Percentiles rank a stretch among this genome's conserved stretches.
These are phyloP conservation scores for Lindgomyces ingoldianus DNA, from an alignment of 495 filamentous ascomycete species.

Conservation along the genomic window DNA sequence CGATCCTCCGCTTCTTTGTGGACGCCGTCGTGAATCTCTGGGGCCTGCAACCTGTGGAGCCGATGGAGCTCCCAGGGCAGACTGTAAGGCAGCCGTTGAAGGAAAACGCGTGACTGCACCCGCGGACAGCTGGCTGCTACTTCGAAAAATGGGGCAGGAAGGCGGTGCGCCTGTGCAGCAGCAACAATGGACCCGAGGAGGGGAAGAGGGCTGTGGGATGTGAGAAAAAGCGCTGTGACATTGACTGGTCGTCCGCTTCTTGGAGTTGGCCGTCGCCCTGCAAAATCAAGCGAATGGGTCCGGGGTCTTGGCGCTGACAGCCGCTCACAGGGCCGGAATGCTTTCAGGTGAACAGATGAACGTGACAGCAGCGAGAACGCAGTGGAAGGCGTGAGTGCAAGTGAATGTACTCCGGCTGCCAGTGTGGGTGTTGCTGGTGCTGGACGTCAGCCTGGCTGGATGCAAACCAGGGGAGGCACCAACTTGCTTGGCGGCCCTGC, in stretches of 20 bases:
- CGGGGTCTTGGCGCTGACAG: no score
- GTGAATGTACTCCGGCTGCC: background rate
- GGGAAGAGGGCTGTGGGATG: background rate
- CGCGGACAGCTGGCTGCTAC: constrained; percentile 2
- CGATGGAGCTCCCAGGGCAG: constrained; percentile 36
- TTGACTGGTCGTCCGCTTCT: background rate
- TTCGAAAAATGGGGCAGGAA: constrained; percentile 2
- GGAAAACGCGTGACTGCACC: constrained; percentile 17
- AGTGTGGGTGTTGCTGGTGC: background rate
- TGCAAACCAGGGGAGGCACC: background rate
- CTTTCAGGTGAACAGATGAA: no score
- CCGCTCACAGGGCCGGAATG: no score
- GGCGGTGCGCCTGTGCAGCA: constrained; percentile 21
- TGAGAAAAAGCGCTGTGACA: background rate
- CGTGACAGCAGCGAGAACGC: background rate
- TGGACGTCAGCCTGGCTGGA: background rate
- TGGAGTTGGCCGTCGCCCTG: background rate
- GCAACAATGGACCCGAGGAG: constrained; percentile 20
- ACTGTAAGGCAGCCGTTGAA: constrained; percentile 22
- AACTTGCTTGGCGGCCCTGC: background rate
- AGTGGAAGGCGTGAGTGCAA: background rate
- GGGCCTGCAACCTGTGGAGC: constrained; percentile 34
- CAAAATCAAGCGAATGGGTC: background rate
- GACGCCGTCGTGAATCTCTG: constrained; percentile 77
- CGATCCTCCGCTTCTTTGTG: constrained; percentile 86